phyloP scores from a whole-genome alignment of 768 basidiomycete species.

The Obba rivulosa region DNA sequence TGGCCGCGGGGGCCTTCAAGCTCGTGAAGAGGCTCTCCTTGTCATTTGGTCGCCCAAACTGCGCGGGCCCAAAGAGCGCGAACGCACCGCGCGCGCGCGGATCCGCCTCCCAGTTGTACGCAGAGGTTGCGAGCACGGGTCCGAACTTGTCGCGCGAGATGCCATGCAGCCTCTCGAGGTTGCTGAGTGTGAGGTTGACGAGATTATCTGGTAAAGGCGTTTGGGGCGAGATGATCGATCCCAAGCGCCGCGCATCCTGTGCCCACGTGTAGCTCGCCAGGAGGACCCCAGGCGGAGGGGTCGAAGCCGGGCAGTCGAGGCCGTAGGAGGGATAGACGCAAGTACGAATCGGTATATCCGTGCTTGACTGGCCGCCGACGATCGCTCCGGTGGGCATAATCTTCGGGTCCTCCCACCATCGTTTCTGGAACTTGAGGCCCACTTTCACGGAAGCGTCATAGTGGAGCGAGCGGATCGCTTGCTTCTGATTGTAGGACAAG shows the following conservation, averaged over 20 bases:
- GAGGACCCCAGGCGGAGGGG: conserved; percentile 5
- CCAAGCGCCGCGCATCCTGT: conserved; percentile 27
- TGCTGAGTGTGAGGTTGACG: conserved; percentile 21
- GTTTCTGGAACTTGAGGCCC: conserved; percentile 35
- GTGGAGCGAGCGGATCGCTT: conserved; percentile 32
- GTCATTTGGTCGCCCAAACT: conserved; percentile 22
- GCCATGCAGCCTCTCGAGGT: conserved; percentile 27
- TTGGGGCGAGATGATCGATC: conserved; percentile 21
- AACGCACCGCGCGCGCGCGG: conserved; percentile 26
- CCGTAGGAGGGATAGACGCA: conserved; percentile 38
- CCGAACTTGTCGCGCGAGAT: conserved; percentile 1
- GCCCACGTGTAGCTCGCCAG: conserved; percentile 23
- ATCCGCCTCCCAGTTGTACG: conserved; percentile 5
- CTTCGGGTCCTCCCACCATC: conserved; percentile 36
- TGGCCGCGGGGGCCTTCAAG: background rate
- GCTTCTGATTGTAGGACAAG: conserved; percentile 15
- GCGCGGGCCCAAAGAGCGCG: conserved; percentile 30
- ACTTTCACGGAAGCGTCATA: conserved; percentile 38
- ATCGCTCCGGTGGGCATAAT: conserved; percentile 2
- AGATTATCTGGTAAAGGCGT: conserved; percentile 21
- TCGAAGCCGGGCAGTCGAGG: conserved; percentile 4
- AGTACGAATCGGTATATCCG: conserved; percentile 28
- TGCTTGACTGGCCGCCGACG: conserved; percentile 28
- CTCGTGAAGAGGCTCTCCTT: background rate
- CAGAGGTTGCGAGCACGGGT: conserved; percentile 4